Evolutionary conservation across 2,329 filamentous ascomycete genomes (phyloP).

Genomic region (Cercospora sesami): DNA sequence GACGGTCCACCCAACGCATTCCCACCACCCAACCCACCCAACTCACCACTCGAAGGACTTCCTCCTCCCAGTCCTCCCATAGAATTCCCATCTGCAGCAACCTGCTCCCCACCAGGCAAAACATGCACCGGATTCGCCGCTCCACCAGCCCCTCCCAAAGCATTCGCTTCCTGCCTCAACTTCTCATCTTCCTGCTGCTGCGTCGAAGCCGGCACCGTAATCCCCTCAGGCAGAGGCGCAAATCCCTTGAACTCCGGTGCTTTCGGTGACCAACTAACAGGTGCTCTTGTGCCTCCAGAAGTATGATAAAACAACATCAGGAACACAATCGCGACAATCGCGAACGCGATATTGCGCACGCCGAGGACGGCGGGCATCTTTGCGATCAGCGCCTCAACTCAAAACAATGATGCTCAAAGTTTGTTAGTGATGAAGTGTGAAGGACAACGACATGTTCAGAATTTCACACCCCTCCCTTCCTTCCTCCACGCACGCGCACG

Average conservation of each 20-base stretch:
- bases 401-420: neutral
- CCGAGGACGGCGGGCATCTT: neutral
- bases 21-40: neutral
- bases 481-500: neutral
- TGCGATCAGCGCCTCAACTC: neutral
- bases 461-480: neutral
- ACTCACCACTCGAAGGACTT: neutral
- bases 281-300: constrained; percentile 1
- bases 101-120: constrained; percentile 4
- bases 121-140: constrained; percentile 6
- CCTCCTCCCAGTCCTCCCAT: neutral
- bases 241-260: constrained; percentile 9
- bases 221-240: constrained; percentile 9
- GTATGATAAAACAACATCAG: constrained; percentile 8
- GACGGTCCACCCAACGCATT: neutral
- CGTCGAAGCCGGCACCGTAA: neutral
- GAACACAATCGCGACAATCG: neutral
- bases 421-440: too few relatives aligned
- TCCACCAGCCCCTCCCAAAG: neutral
- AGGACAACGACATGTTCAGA: neutral
- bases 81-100: neutral
- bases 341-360: constrained; percentile 7
- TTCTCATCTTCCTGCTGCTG: constrained; percentile 2
- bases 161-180: neutral
- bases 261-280: constrained; percentile 1